Conservation (phyloP, 495 filamentous ascomycete genomes). For the Neurospora sublineolata region DNA sequence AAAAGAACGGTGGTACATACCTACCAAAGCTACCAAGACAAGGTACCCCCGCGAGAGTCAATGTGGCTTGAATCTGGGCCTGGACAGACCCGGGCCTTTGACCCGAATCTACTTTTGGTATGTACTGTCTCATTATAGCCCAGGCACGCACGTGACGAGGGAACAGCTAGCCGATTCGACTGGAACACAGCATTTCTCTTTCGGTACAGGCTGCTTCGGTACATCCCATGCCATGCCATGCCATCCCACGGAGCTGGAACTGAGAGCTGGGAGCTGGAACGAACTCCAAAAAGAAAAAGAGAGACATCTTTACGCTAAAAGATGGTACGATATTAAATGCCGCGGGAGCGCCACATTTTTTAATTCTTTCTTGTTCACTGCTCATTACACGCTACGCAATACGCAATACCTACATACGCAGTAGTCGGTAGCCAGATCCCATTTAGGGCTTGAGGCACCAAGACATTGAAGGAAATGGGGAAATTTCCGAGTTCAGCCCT, state of each 20-base stretch:
- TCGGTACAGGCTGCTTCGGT: background rate
- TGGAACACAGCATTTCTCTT: background rate
- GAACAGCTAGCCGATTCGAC: background rate
- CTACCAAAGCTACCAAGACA: background rate
- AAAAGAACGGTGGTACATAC: background rate
- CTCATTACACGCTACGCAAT: no score
- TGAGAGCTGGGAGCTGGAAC: conserved; percentile 1
- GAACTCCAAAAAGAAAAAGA: background rate
- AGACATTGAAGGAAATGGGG: background rate
- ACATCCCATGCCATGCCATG: background rate
- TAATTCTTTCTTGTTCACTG: background rate
- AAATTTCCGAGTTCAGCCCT: background rate
- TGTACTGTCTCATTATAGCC: background rate
- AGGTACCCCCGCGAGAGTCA: background rate
- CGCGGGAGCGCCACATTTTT: background rate
- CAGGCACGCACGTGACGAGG: no score
- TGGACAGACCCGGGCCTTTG: background rate
- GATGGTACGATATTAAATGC: background rate
- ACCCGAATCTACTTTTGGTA: background rate
- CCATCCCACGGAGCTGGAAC: background rate
- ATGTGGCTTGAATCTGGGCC: background rate
- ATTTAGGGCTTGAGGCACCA: background rate
- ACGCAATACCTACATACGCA: no score
- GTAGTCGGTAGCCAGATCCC: no score
- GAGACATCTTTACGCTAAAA: background rate